Evolutionary conservation across 2,329 filamentous ascomycete species (phyloP), one percentile per base, ranked within the genome.

Genomic region (Capronia epimyces): DNA sequence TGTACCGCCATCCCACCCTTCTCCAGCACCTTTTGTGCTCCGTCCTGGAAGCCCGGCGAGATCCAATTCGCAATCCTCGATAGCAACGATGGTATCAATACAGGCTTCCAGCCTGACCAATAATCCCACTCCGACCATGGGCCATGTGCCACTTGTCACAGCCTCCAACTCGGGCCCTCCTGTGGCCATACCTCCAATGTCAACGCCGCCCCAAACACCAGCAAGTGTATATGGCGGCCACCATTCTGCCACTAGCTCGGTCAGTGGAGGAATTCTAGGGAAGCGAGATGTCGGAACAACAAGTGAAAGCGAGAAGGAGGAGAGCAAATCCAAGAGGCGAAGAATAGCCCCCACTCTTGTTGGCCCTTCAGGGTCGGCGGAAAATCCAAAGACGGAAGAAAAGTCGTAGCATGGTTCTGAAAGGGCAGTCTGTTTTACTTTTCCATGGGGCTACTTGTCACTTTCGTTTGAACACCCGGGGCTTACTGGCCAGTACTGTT

Each of bases 191-290:
- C 87, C 89, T 0, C 52, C 59, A 15, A 81, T 95, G 62, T 88
- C 87, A 31, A 96, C 91, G 6, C 91, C 93, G 2, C 93, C 91
- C 1, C 86, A 95, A 66, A 97, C 91, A 2, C 91, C 91, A 4
- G 72, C 79, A 52, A 69, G 71, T 25, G 66, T 68, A 3, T 68
- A 65, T 20, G 66, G 68, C 49, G 56, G 60, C 10, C 52, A 56
- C 4, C 77, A 81, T 44, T 81, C 79, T 61, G 76, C 79, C 3
- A 73, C 75, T 39, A 78, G 73, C 57, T 73, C 73, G n/a, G 67
- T 74, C 22, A 75, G 71, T 57, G 72, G 72, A 21, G 81, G 76
- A 50, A 75, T 79, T 1, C 63, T 76, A n/a, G 74, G 75, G 1
- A 78, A 80, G 63, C 66, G 77, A 54, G 73, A 77, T 49, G 58